Conservation (phyloP, 208 protist genomes). For the Trypanosoma melophagium region DNA sequence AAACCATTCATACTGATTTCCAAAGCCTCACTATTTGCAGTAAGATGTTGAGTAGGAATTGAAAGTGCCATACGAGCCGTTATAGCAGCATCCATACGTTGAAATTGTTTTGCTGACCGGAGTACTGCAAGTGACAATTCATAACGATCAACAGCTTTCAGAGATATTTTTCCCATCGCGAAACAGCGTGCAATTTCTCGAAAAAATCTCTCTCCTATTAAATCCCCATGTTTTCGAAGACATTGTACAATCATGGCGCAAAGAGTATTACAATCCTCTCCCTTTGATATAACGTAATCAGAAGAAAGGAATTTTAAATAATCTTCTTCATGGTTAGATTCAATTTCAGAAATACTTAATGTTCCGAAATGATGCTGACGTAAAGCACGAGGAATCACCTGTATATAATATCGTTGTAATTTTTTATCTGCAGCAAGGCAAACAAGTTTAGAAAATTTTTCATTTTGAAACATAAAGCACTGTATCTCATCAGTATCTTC, state of each 20-base stretch:
- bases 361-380: constrained; percentile 40
- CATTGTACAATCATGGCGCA: constrained; percentile 25
- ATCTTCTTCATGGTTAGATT: not conserved
- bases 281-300: constrained; percentile 6
- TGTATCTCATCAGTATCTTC: constrained; percentile 23
- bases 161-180: constrained; percentile 13
- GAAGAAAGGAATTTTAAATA: constrained; percentile 13
- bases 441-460: constrained; percentile 39
- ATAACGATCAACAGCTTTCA: constrained; percentile 8
- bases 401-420: constrained; percentile 54
- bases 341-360: not conserved
- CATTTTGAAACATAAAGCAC: constrained; percentile 59
- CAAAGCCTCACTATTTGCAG: constrained; percentile 11
- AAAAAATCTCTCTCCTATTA: constrained; percentile 21
- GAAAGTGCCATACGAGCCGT: constrained; percentile 20
- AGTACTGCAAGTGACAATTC: constrained; percentile 28
- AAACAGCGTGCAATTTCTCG: constrained; percentile 20
- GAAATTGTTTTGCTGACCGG: constrained; percentile 9
- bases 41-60: constrained; percentile 22
- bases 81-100: constrained; percentile 17
- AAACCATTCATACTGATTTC: constrained; percentile 21
- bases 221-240: constrained; percentile 12
- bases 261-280: constrained; percentile 19
- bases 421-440: constrained; percentile 36
- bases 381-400: constrained; percentile 43